Evolutionary conservation across 192 early-diverging fungal genomes (phyloP).

Genomic region (Coemansia sp.): DNA sequence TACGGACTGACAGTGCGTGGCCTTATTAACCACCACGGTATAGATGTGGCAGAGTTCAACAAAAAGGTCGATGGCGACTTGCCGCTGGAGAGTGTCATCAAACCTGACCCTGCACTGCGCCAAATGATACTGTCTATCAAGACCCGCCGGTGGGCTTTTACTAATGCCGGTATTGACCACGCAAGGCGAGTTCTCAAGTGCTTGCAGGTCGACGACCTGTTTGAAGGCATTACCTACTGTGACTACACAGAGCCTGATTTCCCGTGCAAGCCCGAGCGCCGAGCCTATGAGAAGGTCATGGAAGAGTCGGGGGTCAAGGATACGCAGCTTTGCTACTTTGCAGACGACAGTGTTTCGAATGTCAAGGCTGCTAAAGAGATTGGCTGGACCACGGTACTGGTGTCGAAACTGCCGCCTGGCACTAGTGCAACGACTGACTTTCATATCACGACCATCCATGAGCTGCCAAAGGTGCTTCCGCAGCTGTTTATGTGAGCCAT

Average conservation of each 20-base stretch:
- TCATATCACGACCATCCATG: constrained; percentile 65
- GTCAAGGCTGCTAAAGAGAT: constrained; percentile 61
- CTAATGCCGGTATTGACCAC: constrained; percentile 76
- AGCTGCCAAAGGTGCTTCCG: constrained; percentile 66
- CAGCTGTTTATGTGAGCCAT: constrained; percentile 49
- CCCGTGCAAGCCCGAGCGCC: constrained; percentile 70
- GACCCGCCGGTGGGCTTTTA: constrained; percentile 76
- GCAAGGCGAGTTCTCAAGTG: constrained; percentile 67
- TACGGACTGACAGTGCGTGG: constrained; percentile 78
- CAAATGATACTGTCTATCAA: constrained; percentile 62
- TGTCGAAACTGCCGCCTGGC: constrained; percentile 31
- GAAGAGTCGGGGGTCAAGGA: constrained; percentile 65
- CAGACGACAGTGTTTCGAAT: constrained; percentile 74
- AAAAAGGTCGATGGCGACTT: constrained; percentile 69
- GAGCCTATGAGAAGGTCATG: constrained; percentile 68
- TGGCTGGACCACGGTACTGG: constrained; percentile 60
- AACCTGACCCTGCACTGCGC: constrained; percentile 64
- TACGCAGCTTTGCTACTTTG: constrained; percentile 68
- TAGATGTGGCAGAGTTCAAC: constrained; percentile 70
- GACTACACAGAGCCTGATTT: constrained; percentile 73
- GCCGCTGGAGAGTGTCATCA: constrained; percentile 67
- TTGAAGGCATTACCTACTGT: constrained; percentile 78
- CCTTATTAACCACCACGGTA: constrained; percentile 68
- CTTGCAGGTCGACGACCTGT: constrained; percentile 69
- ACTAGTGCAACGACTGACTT: constrained; percentile 43